Evolutionary conservation across 2,329 filamentous ascomycete genomes (phyloP).

Genomic region (Paraphaeosphaeria sporulosa): DNA sequence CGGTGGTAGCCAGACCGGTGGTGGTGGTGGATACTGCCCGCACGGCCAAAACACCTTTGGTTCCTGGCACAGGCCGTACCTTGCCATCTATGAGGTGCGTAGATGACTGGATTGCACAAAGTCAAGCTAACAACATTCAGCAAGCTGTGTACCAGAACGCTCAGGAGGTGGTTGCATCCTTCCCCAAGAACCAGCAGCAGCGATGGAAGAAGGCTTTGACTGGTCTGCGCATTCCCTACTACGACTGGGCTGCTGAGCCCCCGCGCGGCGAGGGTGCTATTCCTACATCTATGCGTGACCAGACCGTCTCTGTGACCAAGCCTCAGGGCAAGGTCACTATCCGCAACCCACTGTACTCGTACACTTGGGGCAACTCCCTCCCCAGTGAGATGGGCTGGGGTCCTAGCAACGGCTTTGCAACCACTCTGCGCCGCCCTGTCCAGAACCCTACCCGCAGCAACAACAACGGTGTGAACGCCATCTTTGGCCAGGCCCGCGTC

Average conservation of each 20-base stretch:
- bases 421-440: constrained; percentile 44
- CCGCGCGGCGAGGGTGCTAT: constrained; percentile 36
- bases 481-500: constrained; percentile 37
- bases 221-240: constrained; percentile 56
- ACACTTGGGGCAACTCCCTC: constrained; percentile 58
- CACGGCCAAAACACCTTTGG: constrained; percentile 80
- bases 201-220: constrained; percentile 51
- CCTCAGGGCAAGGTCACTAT: constrained; percentile 50
- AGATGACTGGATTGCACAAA: not conserved
- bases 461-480: constrained; percentile 46
- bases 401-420: constrained; percentile 41
- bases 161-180: constrained; percentile 51
- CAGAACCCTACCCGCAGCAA: constrained; percentile 45
- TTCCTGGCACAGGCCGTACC: constrained; percentile 84
- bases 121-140: constrained; percentile 30
- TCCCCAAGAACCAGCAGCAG: constrained; percentile 48
- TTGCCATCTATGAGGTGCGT: constrained; percentile 66
- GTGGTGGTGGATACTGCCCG: constrained; percentile 73
- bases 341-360: constrained; percentile 57
- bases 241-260: constrained; percentile 56
- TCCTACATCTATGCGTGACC: constrained; percentile 49
- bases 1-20: constrained; percentile 55
- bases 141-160: constrained; percentile 54
- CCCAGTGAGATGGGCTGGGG: constrained; percentile 58
- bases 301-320: constrained; percentile 53